Evolutionary conservation across 257 asterid species (phyloP), one percentile per base, ranked within the genome.

Genomic region (Solanum virginianum): DNA sequence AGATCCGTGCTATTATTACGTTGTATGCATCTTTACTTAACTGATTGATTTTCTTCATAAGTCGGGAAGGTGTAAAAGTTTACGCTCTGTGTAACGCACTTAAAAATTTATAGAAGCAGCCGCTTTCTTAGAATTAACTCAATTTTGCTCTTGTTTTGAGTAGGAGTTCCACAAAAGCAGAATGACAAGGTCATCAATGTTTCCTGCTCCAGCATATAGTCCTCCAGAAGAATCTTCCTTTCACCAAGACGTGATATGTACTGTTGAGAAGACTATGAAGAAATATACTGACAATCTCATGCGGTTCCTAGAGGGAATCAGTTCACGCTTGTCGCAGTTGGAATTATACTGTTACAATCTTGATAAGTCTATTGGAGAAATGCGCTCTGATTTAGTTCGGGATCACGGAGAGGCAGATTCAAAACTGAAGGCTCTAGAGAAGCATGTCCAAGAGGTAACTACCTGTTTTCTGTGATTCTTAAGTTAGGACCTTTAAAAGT

Each of bases 241-340:
- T 80, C 91, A 92, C 85, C 98, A 94, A 88, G 96, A 91, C 81
- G 92, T 95, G 88, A 85, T 91, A 65, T 82, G 89, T 24, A 85
- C 93, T 80, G 94, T 96, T 56, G 98, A 96, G 83, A 90, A 80
- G 90, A 90, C 92, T 85, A 88, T 95, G 97, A 95, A 95, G 92
- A 95, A 96, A 90, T 85, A 96, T 88, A 82, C 97, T 0, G 98
- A 95, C 91, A 94, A 95, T 87, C 85, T 96, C 90, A 89, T 96
- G 98, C 97, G 97, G 53, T 96, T 96, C 85, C 96, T 96, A 36
- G 99, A 95, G 91, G 98, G 98, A 80, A 91, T 96, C 80, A 96
- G 99, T 85, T 96, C 99, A 26, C 94, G 99, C 10, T 45, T 96
- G 89, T 96, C 99, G 3, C 98, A 96, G 84, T 88, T 96, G 94